Percentiles rank a stretch among this genome's conserved stretches.
Evolutionary conservation across 768 basidiomycete species (phyloP).

Genomic region (Pleurotus citrinopileatus): DNA sequence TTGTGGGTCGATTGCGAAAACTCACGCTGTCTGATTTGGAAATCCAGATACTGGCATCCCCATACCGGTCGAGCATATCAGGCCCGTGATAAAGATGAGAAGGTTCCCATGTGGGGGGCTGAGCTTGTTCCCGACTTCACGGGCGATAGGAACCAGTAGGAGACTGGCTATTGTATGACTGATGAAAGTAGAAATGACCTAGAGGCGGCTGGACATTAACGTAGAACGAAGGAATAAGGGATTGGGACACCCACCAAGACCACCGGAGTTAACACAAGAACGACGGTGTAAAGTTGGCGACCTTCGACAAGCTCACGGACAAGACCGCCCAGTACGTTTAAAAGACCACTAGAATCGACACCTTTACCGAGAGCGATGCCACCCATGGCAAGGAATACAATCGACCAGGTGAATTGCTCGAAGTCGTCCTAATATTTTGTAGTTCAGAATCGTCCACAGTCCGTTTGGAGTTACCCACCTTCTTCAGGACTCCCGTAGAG

Average conservation of each 20-base stretch:
- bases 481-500: conserved; percentile 88
- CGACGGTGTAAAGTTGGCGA: conserved; percentile 63
- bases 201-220: conserved; percentile 23
- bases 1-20: conserved; percentile 16
- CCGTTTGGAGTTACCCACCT: conserved; percentile 47
- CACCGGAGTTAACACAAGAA: conserved; percentile 63
- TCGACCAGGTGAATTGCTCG: conserved; percentile 91
- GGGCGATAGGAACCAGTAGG: conserved; percentile 94
- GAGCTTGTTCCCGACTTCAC: conserved; percentile 81
- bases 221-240: conserved; percentile 8
- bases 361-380: conserved; percentile 96
- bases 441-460: not conserved
- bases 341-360: conserved; percentile 83
- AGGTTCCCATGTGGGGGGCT: conserved; percentile 70
- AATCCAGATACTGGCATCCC: conserved; percentile 99
- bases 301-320: conserved; percentile 62
- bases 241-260: conserved; percentile 55
- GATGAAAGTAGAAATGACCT: conserved; percentile 93
- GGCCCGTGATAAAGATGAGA: conserved; percentile 88
- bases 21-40: conserved; percentile 95
- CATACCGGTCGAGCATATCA: conserved; percentile 96
- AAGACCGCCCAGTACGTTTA: conserved; percentile 69
- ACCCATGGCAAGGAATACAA: conserved; percentile 97
- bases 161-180: conserved; percentile 97
- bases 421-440: conserved; percentile 73